Evolutionary conservation across 2,329 filamentous ascomycete genomes (phyloP), one percentile per base, ranked within the genome.

Genomic region (Neobulgaria alba): DNA sequence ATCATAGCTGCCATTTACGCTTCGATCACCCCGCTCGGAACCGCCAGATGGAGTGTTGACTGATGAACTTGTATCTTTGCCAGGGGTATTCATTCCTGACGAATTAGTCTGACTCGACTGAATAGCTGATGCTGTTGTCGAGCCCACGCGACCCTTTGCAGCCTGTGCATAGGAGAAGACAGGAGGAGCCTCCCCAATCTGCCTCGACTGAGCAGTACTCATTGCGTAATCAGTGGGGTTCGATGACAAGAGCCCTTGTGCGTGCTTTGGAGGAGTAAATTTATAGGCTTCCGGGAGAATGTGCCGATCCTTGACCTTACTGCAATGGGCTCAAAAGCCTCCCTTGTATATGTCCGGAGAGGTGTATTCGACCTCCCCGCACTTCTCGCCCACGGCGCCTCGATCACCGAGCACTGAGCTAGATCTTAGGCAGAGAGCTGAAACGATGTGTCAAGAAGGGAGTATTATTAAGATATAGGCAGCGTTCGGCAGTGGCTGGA

Each of bases 141-240:
- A 32, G 30, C 53, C 30, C 42, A 49, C 45, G 56, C 82, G 75
- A 58, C 89, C 87, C 64, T 92, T 92, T 45, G 90, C 90, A 59
- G 90, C 90, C 73, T 95, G 88, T 57, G 90, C 90, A 65, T 96
- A 96, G 45, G 90, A 95, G 62, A 95, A 95, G 23, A 77, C 70
- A 47, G 77, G 70, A 48, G 75, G 58, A 38, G 50, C 49, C 36
- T 67, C 57, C 57, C 57, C 54, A 29, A 51, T 44, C 15, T 58
- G 49, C 51, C 57, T 63, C 40, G 56, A 57, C 41, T 59, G 53
- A 42, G 58, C 55, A 34, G 65, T 57, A 49, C 62, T 62, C 69
- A 72, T 71, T 47, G 47, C 61, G 49, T n/a, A n/a, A n/a, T n/a
- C n/a, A n/a, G n/a, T n/a, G n/a, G n/a, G n/a, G n/a, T 14, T 29